Base-by-base conservation (phyloP, 2,329 filamentous ascomycete genomes). In the Stagonosporopsis tanaceti region DNA sequence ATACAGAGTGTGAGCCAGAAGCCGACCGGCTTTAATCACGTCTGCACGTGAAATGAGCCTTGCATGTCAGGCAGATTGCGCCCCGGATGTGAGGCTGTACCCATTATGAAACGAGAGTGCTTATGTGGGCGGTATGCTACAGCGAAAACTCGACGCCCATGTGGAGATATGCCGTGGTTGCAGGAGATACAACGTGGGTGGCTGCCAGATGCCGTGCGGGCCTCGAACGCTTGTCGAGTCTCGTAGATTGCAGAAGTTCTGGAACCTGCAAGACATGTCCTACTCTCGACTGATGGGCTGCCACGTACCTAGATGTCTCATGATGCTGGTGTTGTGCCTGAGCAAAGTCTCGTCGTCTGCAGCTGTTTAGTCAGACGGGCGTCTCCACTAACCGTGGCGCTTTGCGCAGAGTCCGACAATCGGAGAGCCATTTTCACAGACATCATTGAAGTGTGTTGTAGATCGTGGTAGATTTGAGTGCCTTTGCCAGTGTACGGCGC, bases 101-200 rank as follows among this genome's bases (percentile, higher is more conserved):
- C 44, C 42, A 28, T 15, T 30, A 34, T 50, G 47, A 40, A 28
- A 44, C 42, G n/a, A 32, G 17, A 39, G 39, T 28, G 37, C 24
- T 38, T 41, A 28, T 45, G 38, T 47, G 47, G 28, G 30, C 39
- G 42, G 30, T 20, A 47, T 44, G 53, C 53, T 38, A 35, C 32
- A 20, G 27, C 53, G 47, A 48, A 57, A 40, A 38, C 44, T 51
- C 24, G 54, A 57, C 38, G 54, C 48, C 53, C 47, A 57, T 52
- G 47, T 57, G 47, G 47, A 54, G 32, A 34, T n/a, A n/a, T 25
- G 51, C 35, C 22, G 46, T 50, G 45, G 17, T 35, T 40, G 42
- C 44, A 41, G 50, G 14, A 32, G 34, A 22, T 17, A 42, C 20
- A 20, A 34, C 15, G 41, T 28, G 34, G 25, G 20, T 9, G 50